Base-by-base conservation (phyloP, 345 rosid species). In the Brassica rapa region DNA sequence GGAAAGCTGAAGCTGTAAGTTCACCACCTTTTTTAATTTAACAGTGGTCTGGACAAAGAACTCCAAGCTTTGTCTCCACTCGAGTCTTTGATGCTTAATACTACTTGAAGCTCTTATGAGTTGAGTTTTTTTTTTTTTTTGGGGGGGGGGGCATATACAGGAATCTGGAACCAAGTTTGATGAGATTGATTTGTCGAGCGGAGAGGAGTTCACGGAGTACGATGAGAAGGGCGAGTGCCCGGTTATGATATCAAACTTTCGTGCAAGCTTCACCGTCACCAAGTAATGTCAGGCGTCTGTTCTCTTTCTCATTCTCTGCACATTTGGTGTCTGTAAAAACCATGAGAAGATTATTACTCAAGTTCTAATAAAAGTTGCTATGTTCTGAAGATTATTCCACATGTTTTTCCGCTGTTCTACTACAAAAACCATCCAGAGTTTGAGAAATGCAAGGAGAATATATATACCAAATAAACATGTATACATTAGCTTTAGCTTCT, bases 1-100 rank as follows among this genome's bases (percentile, higher is more conserved):
- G 98, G 98, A 89, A 83, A 76, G 91, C 88, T 75, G 87, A 86
- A 82, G 89, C 97, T 80, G 97, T 92, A 85, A 90, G 98, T 84
- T 69, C 51, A 5, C 57, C 32, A 79, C 69, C 8, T 78, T 12
- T 33, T 41, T 16, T 74, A 25, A 25, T 25, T 25, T 25, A 25
- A 25, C 27, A 25, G 27, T 25, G 27, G 27, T 25, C 27, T 25
- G 27, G 27, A 25, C 27, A 25, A 25, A 25, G 27, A 25, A 25
- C 27, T 25, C 27, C 27, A 25, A 25, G 27, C 27, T 25, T 25
- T 25, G 27, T 25, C 3, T 25, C 27, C 27, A 25, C 3, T 25
- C 27, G 27, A 25, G 27, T 25, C 27, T 25, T 25, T 25, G 27
- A 25, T 25, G 27, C 27, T 25, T 25, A 25, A 25, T 63, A 30